Conservation (phyloP, 176 grass and related monocot genomes). For the Oryza coarctata region DNA sequence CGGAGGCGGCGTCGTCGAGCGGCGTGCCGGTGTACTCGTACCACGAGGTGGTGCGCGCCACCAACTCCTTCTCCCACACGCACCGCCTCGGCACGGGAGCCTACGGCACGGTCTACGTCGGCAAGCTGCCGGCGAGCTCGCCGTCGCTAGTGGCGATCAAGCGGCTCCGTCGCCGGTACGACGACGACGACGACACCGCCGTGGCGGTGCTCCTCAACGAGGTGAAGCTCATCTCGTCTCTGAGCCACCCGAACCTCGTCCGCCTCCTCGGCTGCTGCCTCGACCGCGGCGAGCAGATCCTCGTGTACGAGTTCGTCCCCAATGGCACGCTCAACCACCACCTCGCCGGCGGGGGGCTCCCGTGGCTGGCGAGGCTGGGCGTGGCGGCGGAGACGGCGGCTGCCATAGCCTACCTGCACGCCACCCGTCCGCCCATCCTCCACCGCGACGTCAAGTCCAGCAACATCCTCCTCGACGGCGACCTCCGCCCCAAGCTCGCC, state of each 20-base stretch:
- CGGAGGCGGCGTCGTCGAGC: constrained; percentile 55
- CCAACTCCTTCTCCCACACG: constrained; percentile 67
- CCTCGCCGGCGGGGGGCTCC: constrained; percentile 38
- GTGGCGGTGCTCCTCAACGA: constrained; percentile 59
- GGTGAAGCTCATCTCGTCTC: constrained; percentile 79
- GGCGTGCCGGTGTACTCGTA: constrained; percentile 73
- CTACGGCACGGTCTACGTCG: constrained; percentile 90
- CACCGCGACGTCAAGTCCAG: constrained; percentile 96
- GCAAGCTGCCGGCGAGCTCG: constrained; percentile 45
- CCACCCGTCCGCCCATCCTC: constrained; percentile 67
- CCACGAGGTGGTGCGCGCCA: constrained; percentile 64
- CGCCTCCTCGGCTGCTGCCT: constrained; percentile 90
- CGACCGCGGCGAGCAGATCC: constrained; percentile 80
- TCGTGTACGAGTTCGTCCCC: constrained; percentile 88
- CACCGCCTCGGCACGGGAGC: constrained; percentile 78
- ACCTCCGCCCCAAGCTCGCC: constrained; percentile 66
- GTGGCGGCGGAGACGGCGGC: constrained; percentile 63
- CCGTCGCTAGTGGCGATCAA: constrained; percentile 75
- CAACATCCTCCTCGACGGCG: constrained; percentile 78
- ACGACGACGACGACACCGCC: constrained; percentile 3
- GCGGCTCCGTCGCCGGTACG: constrained; percentile 52
- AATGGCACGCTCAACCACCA: constrained; percentile 83
- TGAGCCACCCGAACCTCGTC: constrained; percentile 82
- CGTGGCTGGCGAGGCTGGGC: constrained; percentile 57
- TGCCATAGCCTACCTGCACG: constrained; percentile 74